phyloP scores from a whole-genome alignment of 495 filamentous ascomycete species.

The Xanthoparmelia taractica region DNA sequence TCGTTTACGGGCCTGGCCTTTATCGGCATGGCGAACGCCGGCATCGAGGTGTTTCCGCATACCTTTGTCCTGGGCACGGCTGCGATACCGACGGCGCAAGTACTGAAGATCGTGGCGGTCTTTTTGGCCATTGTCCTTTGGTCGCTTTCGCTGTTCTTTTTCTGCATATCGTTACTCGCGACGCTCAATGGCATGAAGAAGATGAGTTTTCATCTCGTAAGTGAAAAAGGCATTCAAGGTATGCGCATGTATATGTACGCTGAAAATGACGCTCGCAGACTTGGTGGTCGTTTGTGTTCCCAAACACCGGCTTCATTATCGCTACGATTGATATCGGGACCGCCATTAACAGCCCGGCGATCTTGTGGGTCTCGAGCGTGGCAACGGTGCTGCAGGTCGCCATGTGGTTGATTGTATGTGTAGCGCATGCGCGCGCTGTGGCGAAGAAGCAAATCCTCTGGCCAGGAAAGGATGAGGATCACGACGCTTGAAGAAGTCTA shows the following conservation, averaged over 20 bases:
- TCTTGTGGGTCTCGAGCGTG: slow-evolving; percentile 35
- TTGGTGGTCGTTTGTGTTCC: slow-evolving; percentile 48
- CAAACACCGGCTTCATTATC: slow-evolving; percentile 42
- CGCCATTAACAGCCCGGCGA: slow-evolving; percentile 33
- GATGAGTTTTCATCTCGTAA: slow-evolving; percentile 37
- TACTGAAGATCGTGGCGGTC: slow-evolving; percentile 44
- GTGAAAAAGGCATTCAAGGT: not conserved
- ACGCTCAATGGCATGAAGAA: slow-evolving; percentile 45
- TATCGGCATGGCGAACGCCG: slow-evolving; percentile 51
- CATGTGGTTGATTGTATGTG: slow-evolving; percentile 52
- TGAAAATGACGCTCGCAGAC: slow-evolving; percentile 13
- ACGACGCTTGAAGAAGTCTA: not conserved
- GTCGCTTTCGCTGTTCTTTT: slow-evolving; percentile 67
- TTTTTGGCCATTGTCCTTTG: slow-evolving; percentile 55
- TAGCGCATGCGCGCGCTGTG: slow-evolving; percentile 48
- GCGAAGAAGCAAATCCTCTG: slow-evolving; percentile 48
- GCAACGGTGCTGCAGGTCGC: slow-evolving; percentile 46
- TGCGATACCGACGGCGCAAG: slow-evolving; percentile 29
- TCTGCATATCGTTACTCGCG: slow-evolving; percentile 49
- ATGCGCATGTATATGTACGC: not conserved
- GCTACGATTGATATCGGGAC: slow-evolving; percentile 42
- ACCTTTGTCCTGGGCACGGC: slow-evolving; percentile 28
- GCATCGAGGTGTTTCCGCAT: slow-evolving; percentile 33
- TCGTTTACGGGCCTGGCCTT: slow-evolving; percentile 63
- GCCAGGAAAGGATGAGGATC: slow-evolving; percentile 58